phyloP scores from a whole-genome alignment of 2,329 filamentous ascomycete species.

The Fusarium nygamai region DNA sequence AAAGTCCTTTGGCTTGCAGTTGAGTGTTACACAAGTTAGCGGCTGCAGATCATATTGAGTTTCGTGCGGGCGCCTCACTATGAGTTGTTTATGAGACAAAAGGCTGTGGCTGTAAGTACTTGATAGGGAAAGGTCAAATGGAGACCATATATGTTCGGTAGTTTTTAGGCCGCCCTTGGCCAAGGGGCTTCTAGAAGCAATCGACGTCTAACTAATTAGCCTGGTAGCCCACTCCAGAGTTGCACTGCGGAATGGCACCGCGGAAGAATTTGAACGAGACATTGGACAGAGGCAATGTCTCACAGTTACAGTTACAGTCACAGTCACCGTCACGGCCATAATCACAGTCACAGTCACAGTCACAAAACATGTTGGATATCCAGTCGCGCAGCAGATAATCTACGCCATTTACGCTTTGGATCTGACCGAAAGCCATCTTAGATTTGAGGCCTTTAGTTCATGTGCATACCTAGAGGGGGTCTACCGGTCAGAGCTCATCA shows the following conservation, averaged over 20 bases:
- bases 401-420: not conserved
- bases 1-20: slow-evolving; percentile 11
- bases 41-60: slow-evolving; percentile 9
- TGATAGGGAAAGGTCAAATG: slow-evolving; percentile 1
- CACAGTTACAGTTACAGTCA: not conserved
- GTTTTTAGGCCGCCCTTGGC: not conserved
- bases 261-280: not conserved
- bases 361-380: not conserved
- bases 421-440: slow-evolving; percentile 21
- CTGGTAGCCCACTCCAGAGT: not conserved
- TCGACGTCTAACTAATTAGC: not conserved
- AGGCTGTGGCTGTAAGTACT: not conserved
- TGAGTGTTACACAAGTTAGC: slow-evolving; percentile 1
- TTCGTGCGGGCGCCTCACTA: not conserved
- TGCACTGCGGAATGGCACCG: not conserved
- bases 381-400: not conserved
- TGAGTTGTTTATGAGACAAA: not conserved
- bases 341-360: no score
- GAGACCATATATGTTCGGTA: not conserved
- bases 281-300: not conserved
- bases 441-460: slow-evolving; percentile 16
- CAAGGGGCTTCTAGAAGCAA: slow-evolving; percentile 20
- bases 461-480: not conserved
- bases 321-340: no score
- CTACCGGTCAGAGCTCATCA: not conserved